Percentiles rank a stretch among this genome's conserved stretches.
Evolutionary conservation across 257 asterid species (phyloP).

Genomic region (Hygrophila difformis): DNA sequence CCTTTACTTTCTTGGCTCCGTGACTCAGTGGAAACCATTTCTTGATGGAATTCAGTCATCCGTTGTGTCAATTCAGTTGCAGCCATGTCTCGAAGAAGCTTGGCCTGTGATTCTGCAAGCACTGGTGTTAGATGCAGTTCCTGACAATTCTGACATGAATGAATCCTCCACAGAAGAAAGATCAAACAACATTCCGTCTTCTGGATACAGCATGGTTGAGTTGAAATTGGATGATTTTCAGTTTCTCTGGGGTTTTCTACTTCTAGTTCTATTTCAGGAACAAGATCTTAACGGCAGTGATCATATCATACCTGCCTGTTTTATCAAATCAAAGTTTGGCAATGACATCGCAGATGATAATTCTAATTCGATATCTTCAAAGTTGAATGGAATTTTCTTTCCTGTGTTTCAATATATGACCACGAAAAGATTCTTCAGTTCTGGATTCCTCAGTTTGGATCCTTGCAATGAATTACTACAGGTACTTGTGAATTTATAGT

Average conservation of each 20-base stretch:
- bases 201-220: slow-evolving; percentile 85
- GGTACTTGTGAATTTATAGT: slow-evolving; percentile 31
- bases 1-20: slow-evolving; percentile 16
- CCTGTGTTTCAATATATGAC: slow-evolving; percentile 62
- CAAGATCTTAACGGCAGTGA: slow-evolving; percentile 34
- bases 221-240: slow-evolving; percentile 57
- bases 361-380: slow-evolving; percentile 35
- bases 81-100: slow-evolving; percentile 91
- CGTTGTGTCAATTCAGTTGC: slow-evolving; percentile 61
- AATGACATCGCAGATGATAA: slow-evolving; percentile 41
- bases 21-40: slow-evolving; percentile 82
- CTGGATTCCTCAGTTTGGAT: slow-evolving; percentile 64
- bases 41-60: slow-evolving; percentile 94
- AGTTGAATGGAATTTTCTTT: slow-evolving; percentile 40
- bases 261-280: slow-evolving; percentile 76
- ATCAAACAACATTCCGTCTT: slow-evolving; percentile 41
- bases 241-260: slow-evolving; percentile 82
- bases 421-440: slow-evolving; percentile 55
- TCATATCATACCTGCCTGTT: slow-evolving; percentile 36
- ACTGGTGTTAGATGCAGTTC: slow-evolving; percentile 84
- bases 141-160: slow-evolving; percentile 33
- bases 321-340: slow-evolving; percentile 41
- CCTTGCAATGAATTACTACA: slow-evolving; percentile 71
- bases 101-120: slow-evolving; percentile 97
- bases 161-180: slow-evolving; percentile 35